Evolutionary conservation across 2,329 filamentous ascomycete species (phyloP), one percentile per base, ranked within the genome.

Genomic region (Exophiala dermatitidis): DNA sequence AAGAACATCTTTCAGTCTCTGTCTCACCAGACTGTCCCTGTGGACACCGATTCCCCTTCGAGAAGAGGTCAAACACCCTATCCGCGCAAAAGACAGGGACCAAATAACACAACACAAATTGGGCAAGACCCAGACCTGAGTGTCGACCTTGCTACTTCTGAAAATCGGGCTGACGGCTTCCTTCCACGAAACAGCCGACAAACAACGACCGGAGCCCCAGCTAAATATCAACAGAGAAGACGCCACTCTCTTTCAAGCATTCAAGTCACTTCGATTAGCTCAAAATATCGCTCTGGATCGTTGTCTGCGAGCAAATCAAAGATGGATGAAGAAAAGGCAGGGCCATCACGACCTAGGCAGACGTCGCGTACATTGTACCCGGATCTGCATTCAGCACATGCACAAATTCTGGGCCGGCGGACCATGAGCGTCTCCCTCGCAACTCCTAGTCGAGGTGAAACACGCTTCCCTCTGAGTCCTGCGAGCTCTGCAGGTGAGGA

Each of bases 221-320:
- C 19, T 19, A 19, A 19, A 19, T 19, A 19, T 19, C 32, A 9
- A 9, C 32, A 34, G 29, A 32, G 47, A 2, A 29, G 38, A 38
- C 36, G 34, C n/a, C 41, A 50, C 9, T 54, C 51, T 5, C 10
- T 52, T 10, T 10, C 45, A 32, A 46, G 44, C 36, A 7, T 46
- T 36, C 40, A 12, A 33, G 31, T 44, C n/a, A 28, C 41, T 10
- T 52, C 51, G 3, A 10, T 51, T 7, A 46, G 40, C 10, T 56
- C 56, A 12, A 56, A 12, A 34, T 50, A 57, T 40, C 55, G 50
- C 38, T 57, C 55, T 3, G 55, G 54, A 31, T 54, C 55, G 31
- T 52, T 34, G 12, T 46, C 54, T 8, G 36, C 52, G 30, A 40
- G 52, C 12, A 52, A 37, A 2, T 40, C 37, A 43, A 48, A 42